A percentile compares a stretch with the other conserved stretches of the same genome.
Evolutionary conservation across 2,329 filamentous ascomycete genomes (phyloP).

Genomic region (Chaetomiaceae sp.): DNA sequence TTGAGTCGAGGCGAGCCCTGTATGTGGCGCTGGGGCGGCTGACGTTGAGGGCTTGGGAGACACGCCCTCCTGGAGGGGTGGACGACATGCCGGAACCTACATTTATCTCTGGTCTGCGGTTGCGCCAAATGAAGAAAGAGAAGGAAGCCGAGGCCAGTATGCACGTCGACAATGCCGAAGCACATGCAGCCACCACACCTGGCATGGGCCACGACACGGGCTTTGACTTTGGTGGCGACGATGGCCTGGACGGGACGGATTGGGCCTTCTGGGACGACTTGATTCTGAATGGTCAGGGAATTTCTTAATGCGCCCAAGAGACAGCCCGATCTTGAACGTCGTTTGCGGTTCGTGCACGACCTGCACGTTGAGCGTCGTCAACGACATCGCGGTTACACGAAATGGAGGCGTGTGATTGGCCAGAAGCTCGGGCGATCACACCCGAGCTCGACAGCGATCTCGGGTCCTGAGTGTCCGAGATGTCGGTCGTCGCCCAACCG

Average conservation of each 20-base stretch:
- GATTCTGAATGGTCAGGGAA: not conserved
- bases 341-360: no score
- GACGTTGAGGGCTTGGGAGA: not conserved
- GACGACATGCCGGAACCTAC: not conserved
- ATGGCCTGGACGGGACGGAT: not conserved
- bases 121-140: not conserved
- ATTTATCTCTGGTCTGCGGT: not conserved
- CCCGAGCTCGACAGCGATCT: not conserved
- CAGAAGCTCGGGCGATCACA: not conserved
- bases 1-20: not conserved
- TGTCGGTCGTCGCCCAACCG: no score
- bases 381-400: no score
- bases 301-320: no score
- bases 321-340: no score
- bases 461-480: not conserved
- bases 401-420: conserved; percentile 6
- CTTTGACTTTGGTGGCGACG: not conserved
- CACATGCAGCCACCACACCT: not conserved
- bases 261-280: not conserved
- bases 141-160: not conserved
- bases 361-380: no score
- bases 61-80: not conserved
- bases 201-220: not conserved
- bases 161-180: not conserved
- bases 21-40: not conserved